Conservation (phyloP, 805 yeast species). For the Clavispora asparagi region DNA sequence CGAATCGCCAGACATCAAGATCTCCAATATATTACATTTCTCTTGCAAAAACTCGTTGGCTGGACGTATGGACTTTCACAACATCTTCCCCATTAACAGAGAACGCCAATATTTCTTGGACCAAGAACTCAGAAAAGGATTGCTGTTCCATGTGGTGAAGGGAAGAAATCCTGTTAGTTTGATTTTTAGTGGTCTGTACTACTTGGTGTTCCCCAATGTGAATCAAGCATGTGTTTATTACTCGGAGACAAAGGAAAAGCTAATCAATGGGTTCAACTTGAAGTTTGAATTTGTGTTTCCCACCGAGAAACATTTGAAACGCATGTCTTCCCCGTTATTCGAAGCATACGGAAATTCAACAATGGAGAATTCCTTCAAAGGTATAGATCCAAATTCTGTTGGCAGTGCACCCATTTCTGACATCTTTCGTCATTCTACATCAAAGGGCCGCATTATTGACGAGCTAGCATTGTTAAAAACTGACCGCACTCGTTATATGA, state of each 20-base stretch:
- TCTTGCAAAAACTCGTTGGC: conserved; percentile 35
- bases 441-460: not conserved
- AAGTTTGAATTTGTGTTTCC: conserved; percentile 41
- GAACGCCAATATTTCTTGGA: conserved; percentile 25
- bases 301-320: conserved; percentile 17
- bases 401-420: not conserved
- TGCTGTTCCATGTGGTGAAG: conserved; percentile 39
- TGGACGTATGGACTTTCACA: conserved; percentile 33
- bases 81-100: conserved; percentile 31
- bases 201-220: conserved; percentile 43
- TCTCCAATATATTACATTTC: conserved; percentile 32
- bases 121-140: conserved; percentile 16
- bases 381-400: not conserved
- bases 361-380: not conserved
- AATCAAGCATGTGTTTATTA: conserved; percentile 49
- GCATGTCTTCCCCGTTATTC: conserved; percentile 28
- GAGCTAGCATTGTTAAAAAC: not conserved
- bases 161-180: conserved; percentile 45
- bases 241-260: conserved; percentile 44
- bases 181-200: conserved; percentile 44
- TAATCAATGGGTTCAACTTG: conserved; percentile 47
- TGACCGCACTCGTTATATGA: conserved; percentile 6
- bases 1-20: not conserved
- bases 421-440: not conserved
- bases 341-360: conserved; percentile 2